Conservation (phyloP, 805 yeast species). For the Priceomyces melissophilus region DNA sequence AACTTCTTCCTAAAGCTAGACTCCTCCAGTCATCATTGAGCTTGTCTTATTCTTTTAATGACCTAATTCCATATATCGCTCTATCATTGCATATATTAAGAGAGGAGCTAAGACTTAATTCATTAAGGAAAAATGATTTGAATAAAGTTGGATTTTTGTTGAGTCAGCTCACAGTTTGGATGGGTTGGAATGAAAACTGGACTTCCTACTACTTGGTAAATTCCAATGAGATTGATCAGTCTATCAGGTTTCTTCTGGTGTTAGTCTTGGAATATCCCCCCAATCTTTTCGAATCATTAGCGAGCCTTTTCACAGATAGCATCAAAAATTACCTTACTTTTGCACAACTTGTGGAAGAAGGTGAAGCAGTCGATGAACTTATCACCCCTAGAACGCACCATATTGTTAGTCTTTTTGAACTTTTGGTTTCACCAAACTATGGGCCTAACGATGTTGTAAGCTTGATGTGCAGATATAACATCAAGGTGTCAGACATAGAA, state of each 20-base stretch:
- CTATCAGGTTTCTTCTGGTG: constrained; percentile 40
- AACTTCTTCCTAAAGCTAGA: constrained; percentile 29
- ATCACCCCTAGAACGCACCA: constrained; percentile 67
- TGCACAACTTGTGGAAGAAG: constrained; percentile 64
- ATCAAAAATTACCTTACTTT: constrained; percentile 59
- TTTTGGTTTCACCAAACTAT: constrained; percentile 51
- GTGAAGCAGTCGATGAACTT: constrained; percentile 52
- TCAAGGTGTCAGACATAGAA: constrained; percentile 52
- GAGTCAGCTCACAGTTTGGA: constrained; percentile 60
- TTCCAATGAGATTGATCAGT: constrained; percentile 29
- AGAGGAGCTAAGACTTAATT: constrained; percentile 68
- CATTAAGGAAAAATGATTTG: constrained; percentile 34
- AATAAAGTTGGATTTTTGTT: constrained; percentile 50
- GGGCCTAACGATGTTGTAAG: constrained; percentile 54
- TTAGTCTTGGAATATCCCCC: constrained; percentile 57
- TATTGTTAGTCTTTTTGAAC: constrained; percentile 59
- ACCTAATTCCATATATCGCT: constrained; percentile 58
- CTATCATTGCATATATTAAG: constrained; percentile 70
- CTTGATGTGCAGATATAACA: constrained; percentile 55
- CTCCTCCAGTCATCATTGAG: constrained; percentile 20
- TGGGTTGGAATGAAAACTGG: constrained; percentile 77
- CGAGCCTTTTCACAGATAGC: constrained; percentile 43
- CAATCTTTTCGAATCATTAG: constrained; percentile 51
- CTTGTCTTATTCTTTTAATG: constrained; percentile 42
- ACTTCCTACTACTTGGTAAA: constrained; percentile 47